These are phyloP conservation scores for Alternaria longipes DNA, from an alignment of 2,329 filamentous ascomycete genomes.

Conservation along the genomic window DNA sequence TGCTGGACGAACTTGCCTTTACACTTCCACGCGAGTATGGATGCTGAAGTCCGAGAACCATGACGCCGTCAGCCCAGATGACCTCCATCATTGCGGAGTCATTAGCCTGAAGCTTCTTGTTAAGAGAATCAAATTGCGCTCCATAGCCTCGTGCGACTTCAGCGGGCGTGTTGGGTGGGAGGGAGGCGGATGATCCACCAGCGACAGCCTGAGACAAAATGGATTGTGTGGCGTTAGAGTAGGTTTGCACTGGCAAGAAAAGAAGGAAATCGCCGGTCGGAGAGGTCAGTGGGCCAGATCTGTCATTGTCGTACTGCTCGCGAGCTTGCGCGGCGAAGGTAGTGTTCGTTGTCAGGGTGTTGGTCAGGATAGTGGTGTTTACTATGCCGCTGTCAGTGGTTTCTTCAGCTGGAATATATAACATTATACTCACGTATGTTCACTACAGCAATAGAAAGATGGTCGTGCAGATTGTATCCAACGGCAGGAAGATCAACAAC, in stretches of 20 bases:
- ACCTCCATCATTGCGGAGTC: slow-evolving; percentile 33
- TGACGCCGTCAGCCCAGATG: slow-evolving; percentile 30
- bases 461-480: slow-evolving; percentile 38
- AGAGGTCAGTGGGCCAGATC: slow-evolving; percentile 23
- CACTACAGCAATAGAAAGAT: slow-evolving; percentile 21
- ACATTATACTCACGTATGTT: slow-evolving; percentile 13
- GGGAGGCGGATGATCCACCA: slow-evolving; percentile 25
- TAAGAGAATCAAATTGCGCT: slow-evolving; percentile 26
- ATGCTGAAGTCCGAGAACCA: slow-evolving; percentile 32
- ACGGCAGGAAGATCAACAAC: slow-evolving; percentile 38
- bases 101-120: slow-evolving; percentile 24
- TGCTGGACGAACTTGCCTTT: slow-evolving; percentile 28
- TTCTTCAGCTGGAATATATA: not conserved
- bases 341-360: slow-evolving; percentile 21
- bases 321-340: slow-evolving; percentile 34
- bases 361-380: slow-evolving; percentile 23
- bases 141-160: slow-evolving; percentile 32
- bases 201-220: slow-evolving; percentile 28
- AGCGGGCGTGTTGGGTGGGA: slow-evolving; percentile 22
- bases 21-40: slow-evolving; percentile 39
- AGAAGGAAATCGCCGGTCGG: slow-evolving; percentile 36
- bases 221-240: slow-evolving; percentile 25
- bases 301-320: slow-evolving; percentile 23
- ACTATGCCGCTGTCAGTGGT: slow-evolving; percentile 5
- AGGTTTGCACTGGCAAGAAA: slow-evolving; percentile 32